Evolutionary conservation across 1,284 basidiomycete genomes (phyloP).

Genomic region (Irpex sp.): DNA sequence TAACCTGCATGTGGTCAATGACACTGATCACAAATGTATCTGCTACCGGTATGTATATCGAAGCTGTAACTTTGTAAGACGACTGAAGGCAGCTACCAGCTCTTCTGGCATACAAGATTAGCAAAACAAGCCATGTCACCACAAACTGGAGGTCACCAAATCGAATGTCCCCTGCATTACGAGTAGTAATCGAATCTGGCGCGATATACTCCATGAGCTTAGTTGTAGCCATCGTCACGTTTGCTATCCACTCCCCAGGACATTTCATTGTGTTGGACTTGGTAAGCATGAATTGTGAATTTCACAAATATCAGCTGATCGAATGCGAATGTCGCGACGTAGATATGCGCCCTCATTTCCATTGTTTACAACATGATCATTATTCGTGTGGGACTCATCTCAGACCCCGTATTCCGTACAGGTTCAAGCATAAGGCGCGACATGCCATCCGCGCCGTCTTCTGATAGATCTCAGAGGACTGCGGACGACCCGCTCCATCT

Average conservation of each 20-base stretch:
- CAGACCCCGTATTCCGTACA: neutral
- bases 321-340: neutral
- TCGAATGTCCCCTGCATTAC: constrained; percentile 24
- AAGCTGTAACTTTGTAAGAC: neutral
- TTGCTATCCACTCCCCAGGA: constrained; percentile 26
- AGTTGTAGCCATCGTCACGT: constrained; percentile 30
- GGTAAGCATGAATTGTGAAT: constrained; percentile 16
- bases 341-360: constrained; percentile 29
- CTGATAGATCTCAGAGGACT: neutral
- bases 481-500: neutral
- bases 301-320: neutral
- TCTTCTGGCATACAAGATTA: constrained; percentile 25
- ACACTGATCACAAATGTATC: constrained; percentile 29
- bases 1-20: constrained; percentile 26
- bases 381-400: constrained; percentile 21
- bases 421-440: neutral
- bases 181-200: constrained; percentile 32
- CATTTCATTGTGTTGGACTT: constrained; percentile 32
- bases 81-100: constrained; percentile 10
- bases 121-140: constrained; percentile 20
- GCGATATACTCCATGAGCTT: constrained; percentile 30
- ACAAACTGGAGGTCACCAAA: constrained; percentile 15
- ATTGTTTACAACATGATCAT: constrained; percentile 29
- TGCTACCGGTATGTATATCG: constrained; percentile 23
- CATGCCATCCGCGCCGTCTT: neutral